These are phyloP conservation scores for Tulasnella sp. DNA, from an alignment of 768 basidiomycete species.

Conservation along the genomic window DNA sequence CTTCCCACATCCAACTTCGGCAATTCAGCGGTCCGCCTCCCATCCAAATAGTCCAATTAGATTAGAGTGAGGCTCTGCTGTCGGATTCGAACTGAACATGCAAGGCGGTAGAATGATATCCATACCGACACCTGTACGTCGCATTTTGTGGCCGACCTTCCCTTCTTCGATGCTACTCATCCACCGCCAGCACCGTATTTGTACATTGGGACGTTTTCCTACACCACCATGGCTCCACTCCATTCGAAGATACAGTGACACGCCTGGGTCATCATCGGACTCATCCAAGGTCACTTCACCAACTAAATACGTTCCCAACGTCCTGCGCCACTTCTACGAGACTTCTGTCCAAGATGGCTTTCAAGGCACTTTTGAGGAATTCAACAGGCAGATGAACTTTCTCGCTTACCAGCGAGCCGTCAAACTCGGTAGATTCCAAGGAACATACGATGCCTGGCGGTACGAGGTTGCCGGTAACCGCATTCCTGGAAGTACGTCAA, in stretches of 20 bases:
- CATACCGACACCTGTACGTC: neutral
- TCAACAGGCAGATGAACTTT: neutral
- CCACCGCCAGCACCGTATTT: neutral
- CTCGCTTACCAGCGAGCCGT: neutral
- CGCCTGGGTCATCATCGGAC: too few relatives aligned
- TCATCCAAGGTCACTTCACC: neutral
- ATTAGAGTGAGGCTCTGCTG: neutral
- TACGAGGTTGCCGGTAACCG: neutral
- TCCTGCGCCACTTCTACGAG: neutral
- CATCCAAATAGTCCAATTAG: neutral
- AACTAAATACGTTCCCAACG: neutral
- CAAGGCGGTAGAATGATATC: neutral
- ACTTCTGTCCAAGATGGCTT: neutral
- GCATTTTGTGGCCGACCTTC: neutral
- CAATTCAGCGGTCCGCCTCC: neutral
- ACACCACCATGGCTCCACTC: neutral
- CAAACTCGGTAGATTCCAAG: neutral
- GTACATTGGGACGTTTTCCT: neutral
- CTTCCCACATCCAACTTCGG: neutral
- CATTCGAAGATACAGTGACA: neutral
- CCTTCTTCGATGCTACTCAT: too few relatives aligned
- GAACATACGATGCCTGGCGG: constrained; percentile 2
- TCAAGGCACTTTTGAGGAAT: neutral
- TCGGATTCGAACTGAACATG: neutral
- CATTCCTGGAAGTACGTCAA: neutral